Percentiles rank a stretch among this genome's conserved stretches.
Evolutionary conservation across 2,329 filamentous ascomycete species (phyloP).

Genomic region (Sclerotinia sclerotiorum): DNA sequence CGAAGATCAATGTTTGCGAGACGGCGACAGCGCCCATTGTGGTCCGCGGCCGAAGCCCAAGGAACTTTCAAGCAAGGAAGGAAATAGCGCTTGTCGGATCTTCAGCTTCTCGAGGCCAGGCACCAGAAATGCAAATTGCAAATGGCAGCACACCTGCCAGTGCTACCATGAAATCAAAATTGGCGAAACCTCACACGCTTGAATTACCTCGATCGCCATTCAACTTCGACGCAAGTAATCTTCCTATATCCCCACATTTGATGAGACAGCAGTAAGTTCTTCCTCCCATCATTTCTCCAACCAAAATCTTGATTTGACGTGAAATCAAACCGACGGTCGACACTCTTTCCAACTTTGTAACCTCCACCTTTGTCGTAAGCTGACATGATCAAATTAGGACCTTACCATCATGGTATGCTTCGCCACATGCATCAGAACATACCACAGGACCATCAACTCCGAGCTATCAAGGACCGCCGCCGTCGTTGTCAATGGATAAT

Average conservation of each 20-base stretch:
- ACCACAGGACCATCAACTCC: slow-evolving; percentile 32
- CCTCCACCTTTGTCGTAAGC: slow-evolving; percentile 3
- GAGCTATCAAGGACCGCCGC: slow-evolving; percentile 31
- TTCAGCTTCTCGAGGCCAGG: slow-evolving; percentile 40
- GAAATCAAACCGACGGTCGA: background rate
- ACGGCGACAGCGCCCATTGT: slow-evolving; percentile 88
- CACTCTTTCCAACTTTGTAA: slow-evolving; percentile 7
- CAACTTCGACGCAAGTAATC: slow-evolving; percentile 39
- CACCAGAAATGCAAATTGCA: slow-evolving; percentile 38
- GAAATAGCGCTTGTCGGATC: slow-evolving; percentile 70
- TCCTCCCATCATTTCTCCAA: background rate
- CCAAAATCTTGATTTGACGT: background rate
- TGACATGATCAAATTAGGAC: slow-evolving; percentile 25
- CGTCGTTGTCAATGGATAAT: slow-evolving; percentile 30
- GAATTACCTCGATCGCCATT: slow-evolving; percentile 39
- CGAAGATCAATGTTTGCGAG: slow-evolving; percentile 78
- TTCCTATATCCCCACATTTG: slow-evolving; percentile 36
- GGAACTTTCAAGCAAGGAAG: slow-evolving; percentile 93
- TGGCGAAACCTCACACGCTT: slow-evolving; percentile 33
- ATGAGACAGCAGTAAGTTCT: slow-evolving; percentile 38
- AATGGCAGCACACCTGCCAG: slow-evolving; percentile 32
- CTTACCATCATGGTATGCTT: slow-evolving; percentile 31
- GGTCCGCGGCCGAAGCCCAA: slow-evolving; percentile 85
- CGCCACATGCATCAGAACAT: slow-evolving; percentile 36
- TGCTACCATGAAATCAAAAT: slow-evolving; percentile 31